phyloP scores from a whole-genome alignment of 1,139 yeast species.

The Ashbya aceris region DNA sequence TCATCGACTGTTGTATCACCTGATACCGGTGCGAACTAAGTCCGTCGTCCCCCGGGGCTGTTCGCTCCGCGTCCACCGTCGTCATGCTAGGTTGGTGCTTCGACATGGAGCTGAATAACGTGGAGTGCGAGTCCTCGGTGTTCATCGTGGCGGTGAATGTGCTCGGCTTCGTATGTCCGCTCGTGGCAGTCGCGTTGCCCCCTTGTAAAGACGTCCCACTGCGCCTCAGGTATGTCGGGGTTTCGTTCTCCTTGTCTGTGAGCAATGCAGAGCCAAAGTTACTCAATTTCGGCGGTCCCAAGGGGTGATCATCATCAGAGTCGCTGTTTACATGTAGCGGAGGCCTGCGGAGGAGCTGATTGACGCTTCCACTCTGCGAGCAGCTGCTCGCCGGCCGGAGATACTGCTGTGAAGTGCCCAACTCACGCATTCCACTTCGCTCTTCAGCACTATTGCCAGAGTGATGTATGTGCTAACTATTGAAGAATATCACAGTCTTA shows the following conservation, averaged over 20 bases:
- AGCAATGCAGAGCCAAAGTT: slow-evolving; percentile 27
- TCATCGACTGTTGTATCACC: slow-evolving; percentile 20
- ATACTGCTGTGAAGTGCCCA: slow-evolving; percentile 1
- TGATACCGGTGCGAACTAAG: slow-evolving; percentile 16
- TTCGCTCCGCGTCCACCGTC: slow-evolving; percentile 13
- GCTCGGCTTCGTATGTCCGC: not conserved
- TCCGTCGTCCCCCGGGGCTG: not conserved
- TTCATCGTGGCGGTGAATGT: slow-evolving; percentile 7
- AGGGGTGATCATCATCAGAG: slow-evolving; percentile 23
- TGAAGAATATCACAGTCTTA: too few relatives aligned
- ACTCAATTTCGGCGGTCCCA: slow-evolving; percentile 25
- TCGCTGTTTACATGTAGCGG: slow-evolving; percentile 8
- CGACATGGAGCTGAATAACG: slow-evolving; percentile 15
- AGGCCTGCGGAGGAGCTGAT: not conserved
- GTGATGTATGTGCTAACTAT: too few relatives aligned
- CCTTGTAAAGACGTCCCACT: not conserved
- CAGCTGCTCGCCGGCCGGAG: slow-evolving; percentile 2
- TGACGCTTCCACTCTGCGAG: not conserved
- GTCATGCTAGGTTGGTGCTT: slow-evolving; percentile 21
- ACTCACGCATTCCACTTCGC: not conserved
- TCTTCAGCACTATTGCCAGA: too few relatives aligned
- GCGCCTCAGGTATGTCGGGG: slow-evolving; percentile 2
- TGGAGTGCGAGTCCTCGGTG: slow-evolving; percentile 20
- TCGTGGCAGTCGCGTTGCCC: slow-evolving; percentile 6
- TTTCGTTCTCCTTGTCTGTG: slow-evolving; percentile 14